These are phyloP conservation scores for Starmera quercuum DNA, from an alignment of 805 yeast species.

Conservation along the genomic window DNA sequence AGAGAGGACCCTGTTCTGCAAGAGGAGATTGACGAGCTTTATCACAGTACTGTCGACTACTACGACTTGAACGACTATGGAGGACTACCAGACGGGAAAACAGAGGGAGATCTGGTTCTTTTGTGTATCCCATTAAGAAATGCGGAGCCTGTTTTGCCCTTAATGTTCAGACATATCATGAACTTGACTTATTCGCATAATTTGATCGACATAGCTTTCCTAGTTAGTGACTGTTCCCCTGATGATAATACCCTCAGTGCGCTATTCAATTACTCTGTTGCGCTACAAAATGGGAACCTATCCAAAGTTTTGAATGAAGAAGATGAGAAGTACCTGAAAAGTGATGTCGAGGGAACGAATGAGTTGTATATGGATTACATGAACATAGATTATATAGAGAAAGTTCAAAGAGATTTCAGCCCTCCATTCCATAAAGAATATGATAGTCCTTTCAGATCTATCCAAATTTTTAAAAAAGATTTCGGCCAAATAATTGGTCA, in stretches of 20 bases:
- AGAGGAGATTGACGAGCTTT: slow-evolving; percentile 28
- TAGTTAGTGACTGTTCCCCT: slow-evolving; percentile 72
- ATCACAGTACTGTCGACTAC: slow-evolving; percentile 43
- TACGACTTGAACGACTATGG: slow-evolving; percentile 54
- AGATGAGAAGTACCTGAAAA: slow-evolving; percentile 28
- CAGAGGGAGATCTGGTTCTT: slow-evolving; percentile 54
- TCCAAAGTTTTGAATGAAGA: slow-evolving; percentile 35
- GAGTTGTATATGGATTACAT: slow-evolving; percentile 64
- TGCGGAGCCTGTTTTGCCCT: slow-evolving; percentile 68
- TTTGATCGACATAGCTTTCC: slow-evolving; percentile 70
- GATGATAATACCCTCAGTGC: slow-evolving; percentile 60
- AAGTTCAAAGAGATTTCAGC: slow-evolving; percentile 49
- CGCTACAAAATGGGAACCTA: slow-evolving; percentile 65
- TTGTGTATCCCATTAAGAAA: slow-evolving; percentile 72
- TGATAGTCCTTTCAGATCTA: slow-evolving; percentile 63
- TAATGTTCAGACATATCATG: slow-evolving; percentile 82
- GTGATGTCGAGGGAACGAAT: slow-evolving; percentile 37
- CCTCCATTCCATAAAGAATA: slow-evolving; percentile 62
- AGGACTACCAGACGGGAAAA: slow-evolving; percentile 44
- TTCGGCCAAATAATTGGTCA: slow-evolving; percentile 83
- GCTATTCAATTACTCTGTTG: slow-evolving; percentile 54
- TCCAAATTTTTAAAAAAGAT: slow-evolving; percentile 74
- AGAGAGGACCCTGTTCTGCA: slow-evolving; percentile 15
- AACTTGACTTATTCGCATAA: slow-evolving; percentile 79
- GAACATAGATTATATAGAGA: slow-evolving; percentile 55